Evolutionary conservation across 129 eudicot genomes (phyloP).

Genomic region (Chrysanthemum makinoi): DNA sequence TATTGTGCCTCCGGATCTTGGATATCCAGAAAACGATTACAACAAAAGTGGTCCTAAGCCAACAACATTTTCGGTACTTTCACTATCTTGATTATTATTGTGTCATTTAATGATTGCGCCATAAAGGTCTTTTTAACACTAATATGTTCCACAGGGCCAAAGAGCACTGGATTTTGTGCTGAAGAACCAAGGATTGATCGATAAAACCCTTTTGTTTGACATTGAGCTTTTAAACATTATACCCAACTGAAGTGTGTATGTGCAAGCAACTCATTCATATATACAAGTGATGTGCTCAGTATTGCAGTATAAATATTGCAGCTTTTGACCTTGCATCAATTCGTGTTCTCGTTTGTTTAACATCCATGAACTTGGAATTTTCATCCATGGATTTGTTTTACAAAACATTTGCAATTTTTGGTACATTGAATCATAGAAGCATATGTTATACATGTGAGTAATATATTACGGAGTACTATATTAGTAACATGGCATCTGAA

Average conservation of each 20-base stretch:
- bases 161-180: slow-evolving; percentile 91
- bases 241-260: slow-evolving; percentile 41
- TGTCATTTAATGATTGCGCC: not conserved
- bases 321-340: slow-evolving; percentile 14
- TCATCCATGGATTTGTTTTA: slow-evolving; percentile 9
- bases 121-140: not conserved
- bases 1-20: slow-evolving; percentile 95
- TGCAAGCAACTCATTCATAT: slow-evolving; percentile 12
- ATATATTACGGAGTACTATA: too few relatives aligned
- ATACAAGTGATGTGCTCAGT: slow-evolving; percentile 12
- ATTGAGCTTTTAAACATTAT: slow-evolving; percentile 89
- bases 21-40: slow-evolving; percentile 88
- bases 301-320: not conserved
- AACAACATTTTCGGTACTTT: slow-evolving; percentile 93
- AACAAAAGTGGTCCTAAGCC: slow-evolving; percentile 93
- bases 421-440: slow-evolving; percentile 1
- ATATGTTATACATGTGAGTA: too few relatives aligned
- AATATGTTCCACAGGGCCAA: slow-evolving; percentile 75
- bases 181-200: slow-evolving; percentile 94
- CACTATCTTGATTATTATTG: slow-evolving; percentile 1
- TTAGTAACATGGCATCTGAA: too few relatives aligned
- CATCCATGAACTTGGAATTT: slow-evolving; percentile 4
- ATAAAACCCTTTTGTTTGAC: slow-evolving; percentile 94
- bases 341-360: not conserved
- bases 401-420: slow-evolving; percentile 3